Conservation (phyloP, 148 eudicot genomes). For the Nepenthes gracilis region DNA sequence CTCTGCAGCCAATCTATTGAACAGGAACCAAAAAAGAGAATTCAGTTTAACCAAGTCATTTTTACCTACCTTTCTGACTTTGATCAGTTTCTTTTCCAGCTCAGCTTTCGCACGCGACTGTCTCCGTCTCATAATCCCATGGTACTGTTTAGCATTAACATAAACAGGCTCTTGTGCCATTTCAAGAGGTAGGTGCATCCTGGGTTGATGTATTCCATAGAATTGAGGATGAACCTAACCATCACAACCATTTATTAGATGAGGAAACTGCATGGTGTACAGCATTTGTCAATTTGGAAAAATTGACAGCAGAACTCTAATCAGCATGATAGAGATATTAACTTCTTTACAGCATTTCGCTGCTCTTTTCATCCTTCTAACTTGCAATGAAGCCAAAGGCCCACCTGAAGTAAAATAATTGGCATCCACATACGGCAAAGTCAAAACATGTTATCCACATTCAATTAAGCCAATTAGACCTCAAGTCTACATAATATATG, state of each 20-base stretch:
- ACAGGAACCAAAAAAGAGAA: background rate
- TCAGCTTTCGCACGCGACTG: conserved; percentile 95
- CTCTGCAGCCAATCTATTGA: background rate
- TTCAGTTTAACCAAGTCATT: background rate
- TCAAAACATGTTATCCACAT: too few relatives aligned
- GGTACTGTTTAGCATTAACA: conserved; percentile 95
- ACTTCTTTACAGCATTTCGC: too few relatives aligned
- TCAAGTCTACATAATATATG: too few relatives aligned
- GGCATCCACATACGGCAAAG: too few relatives aligned
- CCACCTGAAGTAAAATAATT: too few relatives aligned
- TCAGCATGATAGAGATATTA: too few relatives aligned
- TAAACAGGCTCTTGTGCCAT: conserved; percentile 87
- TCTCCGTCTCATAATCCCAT: conserved; percentile 76
- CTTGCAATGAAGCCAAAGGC: too few relatives aligned
- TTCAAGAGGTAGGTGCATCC: conserved; percentile 84
- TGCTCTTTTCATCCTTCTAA: too few relatives aligned
- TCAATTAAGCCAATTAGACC: too few relatives aligned
- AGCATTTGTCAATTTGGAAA: background rate
- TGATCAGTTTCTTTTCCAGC: conserved; percentile 79
- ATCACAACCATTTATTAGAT: background rate
- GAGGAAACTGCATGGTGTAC: background rate
- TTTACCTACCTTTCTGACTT: conserved; percentile 57
- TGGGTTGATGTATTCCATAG: conserved; percentile 58
- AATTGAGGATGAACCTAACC: conserved; percentile 55
- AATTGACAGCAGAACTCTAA: background rate